phyloP scores from a whole-genome alignment of 2,329 filamentous ascomycete genomes.

The Ophiocordyceps robertsii region DNA sequence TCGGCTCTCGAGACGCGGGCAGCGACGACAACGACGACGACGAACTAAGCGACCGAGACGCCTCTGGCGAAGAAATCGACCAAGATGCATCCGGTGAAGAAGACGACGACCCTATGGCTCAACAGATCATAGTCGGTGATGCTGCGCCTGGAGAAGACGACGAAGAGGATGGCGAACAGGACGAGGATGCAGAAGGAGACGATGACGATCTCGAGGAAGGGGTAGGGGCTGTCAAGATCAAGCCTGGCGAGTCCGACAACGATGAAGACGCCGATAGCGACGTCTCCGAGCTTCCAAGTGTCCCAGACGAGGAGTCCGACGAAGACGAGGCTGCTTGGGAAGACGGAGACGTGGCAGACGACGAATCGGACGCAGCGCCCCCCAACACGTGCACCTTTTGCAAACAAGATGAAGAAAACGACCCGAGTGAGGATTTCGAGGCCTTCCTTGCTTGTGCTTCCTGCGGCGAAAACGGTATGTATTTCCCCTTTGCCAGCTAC shows the following conservation, averaged over 20 bases:
- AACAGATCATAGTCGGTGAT: slow-evolving; percentile 13
- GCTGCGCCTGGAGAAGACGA: slow-evolving; percentile 17
- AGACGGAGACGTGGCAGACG: slow-evolving; percentile 41
- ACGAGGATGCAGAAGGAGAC: slow-evolving; percentile 12
- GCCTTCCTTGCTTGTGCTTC: slow-evolving; percentile 61
- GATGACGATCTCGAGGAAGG: slow-evolving; percentile 37
- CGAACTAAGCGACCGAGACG: slow-evolving; percentile 24
- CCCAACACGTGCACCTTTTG: slow-evolving; percentile 54
- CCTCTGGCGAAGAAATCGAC: slow-evolving; percentile 28
- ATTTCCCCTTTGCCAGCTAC: slow-evolving; percentile 6
- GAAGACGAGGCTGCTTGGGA: slow-evolving; percentile 27
- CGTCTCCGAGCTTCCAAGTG: slow-evolving; percentile 32
- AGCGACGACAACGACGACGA: slow-evolving; percentile 18
- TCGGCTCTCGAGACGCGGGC: slow-evolving; percentile 1
- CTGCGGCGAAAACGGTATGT: slow-evolving; percentile 75
- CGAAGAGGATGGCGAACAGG: slow-evolving; percentile 20
- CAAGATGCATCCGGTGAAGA: slow-evolving; percentile 29
- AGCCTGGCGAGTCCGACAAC: slow-evolving; percentile 33
- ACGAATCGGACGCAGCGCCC: slow-evolving; percentile 39
- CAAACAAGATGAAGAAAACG: slow-evolving; percentile 67
- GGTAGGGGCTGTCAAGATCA: slow-evolving; percentile 43
- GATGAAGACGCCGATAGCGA: slow-evolving; percentile 38
- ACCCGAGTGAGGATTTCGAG: slow-evolving; percentile 71
- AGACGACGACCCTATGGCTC: slow-evolving; percentile 18
- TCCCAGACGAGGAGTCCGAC: slow-evolving; percentile 22